A percentile compares a stretch with the other conserved stretches of the same genome.
Evolutionary conservation across 805 yeast genomes (phyloP).

Genomic region (Starmerella riodocensis): DNA sequence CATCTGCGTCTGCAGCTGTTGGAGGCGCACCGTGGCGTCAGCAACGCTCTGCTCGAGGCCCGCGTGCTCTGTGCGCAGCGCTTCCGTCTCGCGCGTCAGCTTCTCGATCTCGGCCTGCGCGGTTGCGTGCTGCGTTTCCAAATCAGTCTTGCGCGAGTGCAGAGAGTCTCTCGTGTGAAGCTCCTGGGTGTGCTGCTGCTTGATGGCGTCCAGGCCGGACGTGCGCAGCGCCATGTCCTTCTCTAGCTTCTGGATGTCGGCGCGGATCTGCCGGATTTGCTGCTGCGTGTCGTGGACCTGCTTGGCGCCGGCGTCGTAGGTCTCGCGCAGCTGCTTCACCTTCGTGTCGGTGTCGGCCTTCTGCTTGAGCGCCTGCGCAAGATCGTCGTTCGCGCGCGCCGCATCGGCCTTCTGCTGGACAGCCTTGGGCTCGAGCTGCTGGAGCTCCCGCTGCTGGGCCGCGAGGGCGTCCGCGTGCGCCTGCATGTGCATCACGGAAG

Average conservation of each 20-base stretch:
- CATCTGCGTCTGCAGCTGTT: constrained; percentile 4
- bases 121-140: constrained; percentile 21
- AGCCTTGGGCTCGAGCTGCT: constrained; percentile 6
- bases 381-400: constrained; percentile 52
- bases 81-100: background rate
- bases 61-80: constrained; percentile 10
- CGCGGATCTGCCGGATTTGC: constrained; percentile 42
- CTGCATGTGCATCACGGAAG: background rate
- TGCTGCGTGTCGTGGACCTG: constrained; percentile 63
- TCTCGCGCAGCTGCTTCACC: constrained; percentile 47
- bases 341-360: constrained; percentile 66
- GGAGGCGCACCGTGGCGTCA: constrained; percentile 6
- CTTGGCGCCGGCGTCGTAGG: constrained; percentile 66
- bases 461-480: background rate
- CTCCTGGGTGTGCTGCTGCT: constrained; percentile 18
- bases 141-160: constrained; percentile 9
- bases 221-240: constrained; percentile 21
- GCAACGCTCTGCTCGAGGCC: constrained; percentile 12
- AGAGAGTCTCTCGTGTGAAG: background rate
- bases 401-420: constrained; percentile 12
- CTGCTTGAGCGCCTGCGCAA: constrained; percentile 49
- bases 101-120: constrained; percentile 1
- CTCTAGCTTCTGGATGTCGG: constrained; percentile 32
- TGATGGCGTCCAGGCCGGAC: constrained; percentile 20
- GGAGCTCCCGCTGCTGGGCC: background rate